These are phyloP conservation scores for Colletotrichum truncatum DNA, from an alignment of 2,329 filamentous ascomycete species.

Conservation along the genomic window DNA sequence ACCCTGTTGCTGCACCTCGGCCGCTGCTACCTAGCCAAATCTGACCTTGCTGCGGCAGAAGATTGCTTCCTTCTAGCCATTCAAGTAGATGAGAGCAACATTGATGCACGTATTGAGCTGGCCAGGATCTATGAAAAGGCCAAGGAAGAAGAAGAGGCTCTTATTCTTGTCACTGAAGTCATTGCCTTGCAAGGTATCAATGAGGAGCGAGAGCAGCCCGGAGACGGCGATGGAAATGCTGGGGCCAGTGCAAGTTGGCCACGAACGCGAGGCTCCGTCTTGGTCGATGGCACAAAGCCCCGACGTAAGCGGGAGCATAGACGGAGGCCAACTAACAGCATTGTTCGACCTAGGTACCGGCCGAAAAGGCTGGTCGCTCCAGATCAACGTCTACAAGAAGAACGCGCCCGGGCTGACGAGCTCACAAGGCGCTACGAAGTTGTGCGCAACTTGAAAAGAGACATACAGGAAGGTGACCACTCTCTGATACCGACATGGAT, in stretches of 20 bases:
- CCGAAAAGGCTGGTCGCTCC: conserved; percentile 56
- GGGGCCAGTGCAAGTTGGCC: background rate
- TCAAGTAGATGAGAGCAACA: conserved; percentile 74
- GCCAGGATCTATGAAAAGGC: conserved; percentile 85
- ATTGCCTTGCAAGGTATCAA: conserved; percentile 68
- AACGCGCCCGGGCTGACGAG: conserved; percentile 50
- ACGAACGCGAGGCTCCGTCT: background rate
- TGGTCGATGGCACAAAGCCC: conserved; percentile 4
- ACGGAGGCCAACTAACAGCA: conserved; percentile 35
- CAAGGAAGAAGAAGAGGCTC: conserved; percentile 78
- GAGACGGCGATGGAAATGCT: background rate
- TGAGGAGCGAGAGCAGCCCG: conserved; percentile 39
- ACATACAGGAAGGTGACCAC: conserved; percentile 50
- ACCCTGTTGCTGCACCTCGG: conserved; percentile 65
- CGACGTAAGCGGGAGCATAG: conserved; percentile 15
- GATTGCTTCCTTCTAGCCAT: conserved; percentile 80
- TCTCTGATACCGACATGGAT: conserved; percentile 64
- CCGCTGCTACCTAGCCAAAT: conserved; percentile 73
- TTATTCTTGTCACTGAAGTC: conserved; percentile 80
- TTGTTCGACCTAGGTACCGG: conserved; percentile 46
- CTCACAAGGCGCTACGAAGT: conserved; percentile 52
- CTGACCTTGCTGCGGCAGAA: conserved; percentile 75
- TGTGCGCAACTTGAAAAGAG: conserved; percentile 51
- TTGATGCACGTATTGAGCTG: conserved; percentile 81
- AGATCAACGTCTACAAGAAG: conserved; percentile 53